A percentile compares a stretch with the other conserved stretches of the same genome.
Conservation (phyloP, 768 basidiomycete species). For the Mycena vitilis region DNA sequence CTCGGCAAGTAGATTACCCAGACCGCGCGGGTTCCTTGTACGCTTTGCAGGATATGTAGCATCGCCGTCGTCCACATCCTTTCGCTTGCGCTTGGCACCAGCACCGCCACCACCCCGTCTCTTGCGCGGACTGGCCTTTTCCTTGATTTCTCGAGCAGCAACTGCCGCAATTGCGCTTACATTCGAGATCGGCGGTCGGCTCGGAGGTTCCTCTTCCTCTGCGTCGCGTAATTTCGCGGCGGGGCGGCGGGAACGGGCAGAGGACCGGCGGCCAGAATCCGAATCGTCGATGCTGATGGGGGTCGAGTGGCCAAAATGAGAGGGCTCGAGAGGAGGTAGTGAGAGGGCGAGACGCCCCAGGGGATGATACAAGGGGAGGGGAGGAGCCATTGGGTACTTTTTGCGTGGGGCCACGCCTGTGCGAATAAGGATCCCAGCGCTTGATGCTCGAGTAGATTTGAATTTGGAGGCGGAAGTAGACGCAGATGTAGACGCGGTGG, state of each 20-base stretch:
- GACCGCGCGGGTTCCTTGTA: slow-evolving; percentile 63
- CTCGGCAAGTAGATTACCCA: slow-evolving; percentile 48
- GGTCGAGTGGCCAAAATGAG: slow-evolving; percentile 65
- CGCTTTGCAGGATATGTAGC: slow-evolving; percentile 80
- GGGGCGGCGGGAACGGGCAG: slow-evolving; percentile 59
- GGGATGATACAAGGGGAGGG: slow-evolving; percentile 77
- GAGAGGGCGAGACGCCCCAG: slow-evolving; percentile 72
- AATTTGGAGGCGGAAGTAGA: slow-evolving; percentile 23
- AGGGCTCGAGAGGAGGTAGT: slow-evolving; percentile 71
- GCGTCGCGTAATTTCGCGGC: slow-evolving; percentile 63
- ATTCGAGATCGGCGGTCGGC: slow-evolving; percentile 26
- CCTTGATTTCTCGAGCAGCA: slow-evolving; percentile 40
- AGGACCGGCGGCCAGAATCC: slow-evolving; percentile 49
- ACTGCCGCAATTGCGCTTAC: slow-evolving; percentile 34
- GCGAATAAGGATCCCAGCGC: slow-evolving; percentile 35
- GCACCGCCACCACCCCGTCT: slow-evolving; percentile 35
- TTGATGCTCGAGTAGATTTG: slow-evolving; percentile 1
- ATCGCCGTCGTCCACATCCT: slow-evolving; percentile 71
- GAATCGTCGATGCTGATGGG: slow-evolving; percentile 58
- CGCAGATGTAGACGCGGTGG: slow-evolving; percentile 25
- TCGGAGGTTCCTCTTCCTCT: slow-evolving; percentile 49
- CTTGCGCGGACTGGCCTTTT: slow-evolving; percentile 33
- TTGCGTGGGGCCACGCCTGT: slow-evolving; percentile 20
- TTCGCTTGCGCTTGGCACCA: slow-evolving; percentile 67
- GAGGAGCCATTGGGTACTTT: slow-evolving; percentile 47